Base-by-base conservation (phyloP, 768 basidiomycete species). In the Kockovaella imperatae region DNA sequence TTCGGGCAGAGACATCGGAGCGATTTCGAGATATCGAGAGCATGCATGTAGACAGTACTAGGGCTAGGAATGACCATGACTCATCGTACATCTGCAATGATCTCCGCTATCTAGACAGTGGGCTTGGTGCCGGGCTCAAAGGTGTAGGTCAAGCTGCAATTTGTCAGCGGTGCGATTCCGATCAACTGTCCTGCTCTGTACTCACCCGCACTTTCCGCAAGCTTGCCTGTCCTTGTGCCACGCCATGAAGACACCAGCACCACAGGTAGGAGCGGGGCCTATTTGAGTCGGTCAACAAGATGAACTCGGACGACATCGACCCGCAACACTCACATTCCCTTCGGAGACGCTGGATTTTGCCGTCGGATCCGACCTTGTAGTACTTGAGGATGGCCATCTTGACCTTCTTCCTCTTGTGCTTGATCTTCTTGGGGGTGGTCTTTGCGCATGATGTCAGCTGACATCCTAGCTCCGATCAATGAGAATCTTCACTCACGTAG, bases 351-450 rank as follows among this genome's bases (percentile, higher is more conserved):
- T 95, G 95, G 80, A 97, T 91, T 77, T 95, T 96, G 73, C 93
- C 95, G 64, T 97, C 93, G 38, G 90, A 91, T 76, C 96, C 93
- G 64, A 99, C 91, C 78, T 95, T 93, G 80, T 96, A 99, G 81
- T 95, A 99, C 77, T 97, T 97, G 74, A 99, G 79, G 77, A 97
- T 95, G 69, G 90, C 77, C 89, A 99, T 96, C 84, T 96, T 97
- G 79, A 93, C 88, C 80, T 96, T 95, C 81, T 97, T 96, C 75
- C 86, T 84, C 82, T 95, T 95, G 79, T 93, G 91, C 84, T 95
- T 97, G 81, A 95, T 83, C 81, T 96, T 96, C 81, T 93, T 95
- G 75, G 89, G 90, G 68, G 89, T 93, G 84, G 69, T 70, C 62
- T 66, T 43, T n/a, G 17, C 11, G 38, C 7, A 18, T 55, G 28